Base-by-base conservation (phyloP, 2,329 filamentous ascomycete genomes). In the Coniochaeta sp. region DNA sequence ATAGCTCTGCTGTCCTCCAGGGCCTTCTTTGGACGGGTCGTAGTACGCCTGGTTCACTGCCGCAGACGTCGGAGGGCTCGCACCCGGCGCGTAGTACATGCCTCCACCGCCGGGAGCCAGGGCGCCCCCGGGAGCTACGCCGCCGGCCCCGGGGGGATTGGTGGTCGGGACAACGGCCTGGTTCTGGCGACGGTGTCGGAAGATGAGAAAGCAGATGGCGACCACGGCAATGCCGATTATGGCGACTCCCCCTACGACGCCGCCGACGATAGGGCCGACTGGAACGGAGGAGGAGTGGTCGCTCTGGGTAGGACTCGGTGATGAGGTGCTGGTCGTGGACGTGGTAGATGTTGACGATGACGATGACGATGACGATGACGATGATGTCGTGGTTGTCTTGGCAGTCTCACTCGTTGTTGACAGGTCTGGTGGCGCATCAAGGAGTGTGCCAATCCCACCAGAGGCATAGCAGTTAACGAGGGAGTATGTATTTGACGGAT, bases 381-480 rank as follows among this genome's bases (percentile, higher is more conserved):
- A 22, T 44, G 42, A 5, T 14, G 42, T 44, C 14, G 36, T 38
- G 36, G 36, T 17, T 38, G 9, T 17, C 36, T 38, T 38, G 42
- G 12, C 22, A 10, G n/a, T 44, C n/a, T 4, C 6, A 44, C 38
- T 28, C 10, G 24, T 14, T n/a, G 28, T 30, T 17, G 40, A 24
- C 10, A 38, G 40, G 1, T 24, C 28, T 7, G 57, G 57, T 14
- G 57, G 57, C 19, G 57, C 36, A 7, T 30, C 40, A 2, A 58
- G 16, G 8, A 58, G 57, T 32, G 42, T 50, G 42, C 57, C 57
- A 30, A 36, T 52, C 17, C 57, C 57, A 16, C 57, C 57, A 6
- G 57, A 38, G 57, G 44, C 44, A 34, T 58, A 58, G 30, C 57
- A 58, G 42, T 58, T 58, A 42, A 58, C 34, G 17, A 58, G 26